phyloP scores from a whole-genome alignment of 768 basidiomycete genomes.

The Podaxis sp. region DNA sequence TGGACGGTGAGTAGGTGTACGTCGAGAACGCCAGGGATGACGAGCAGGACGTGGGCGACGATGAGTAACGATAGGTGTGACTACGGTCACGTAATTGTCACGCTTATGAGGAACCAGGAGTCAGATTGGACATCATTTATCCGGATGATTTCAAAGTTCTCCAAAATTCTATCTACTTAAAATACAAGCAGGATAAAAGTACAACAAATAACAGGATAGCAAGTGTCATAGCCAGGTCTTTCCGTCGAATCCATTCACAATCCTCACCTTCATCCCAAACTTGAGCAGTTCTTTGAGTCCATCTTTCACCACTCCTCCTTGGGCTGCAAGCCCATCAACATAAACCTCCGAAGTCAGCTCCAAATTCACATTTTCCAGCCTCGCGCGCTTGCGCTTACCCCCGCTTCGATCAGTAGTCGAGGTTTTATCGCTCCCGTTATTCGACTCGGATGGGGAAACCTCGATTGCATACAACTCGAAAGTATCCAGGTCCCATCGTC shows the following conservation, averaged over 20 bases:
- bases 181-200: background rate
- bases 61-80: conserved; percentile 3
- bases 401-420: background rate
- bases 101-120: background rate
- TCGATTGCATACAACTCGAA: background rate
- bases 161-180: too few species aligned
- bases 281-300: background rate
- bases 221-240: conserved; percentile 1
- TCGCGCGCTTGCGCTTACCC: background rate
- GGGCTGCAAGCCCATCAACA: conserved; percentile 5
- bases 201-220: background rate
- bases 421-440: background rate
- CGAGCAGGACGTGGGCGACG: background rate
- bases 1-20: background rate
- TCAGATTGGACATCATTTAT: too few species aligned
- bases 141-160: too few species aligned
- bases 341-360: conserved; percentile 11
- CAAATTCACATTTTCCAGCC: conserved; percentile 9
- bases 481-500: conserved; percentile 5
- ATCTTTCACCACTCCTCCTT: background rate
- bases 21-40: background rate
- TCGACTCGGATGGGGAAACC: background rate
- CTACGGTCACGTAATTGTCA: background rate
- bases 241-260: conserved; percentile 6
- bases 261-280: conserved; percentile 6